Conservation (phyloP, 106 monocot genomes). For the Dendrobium chrysotoxum region DNA sequence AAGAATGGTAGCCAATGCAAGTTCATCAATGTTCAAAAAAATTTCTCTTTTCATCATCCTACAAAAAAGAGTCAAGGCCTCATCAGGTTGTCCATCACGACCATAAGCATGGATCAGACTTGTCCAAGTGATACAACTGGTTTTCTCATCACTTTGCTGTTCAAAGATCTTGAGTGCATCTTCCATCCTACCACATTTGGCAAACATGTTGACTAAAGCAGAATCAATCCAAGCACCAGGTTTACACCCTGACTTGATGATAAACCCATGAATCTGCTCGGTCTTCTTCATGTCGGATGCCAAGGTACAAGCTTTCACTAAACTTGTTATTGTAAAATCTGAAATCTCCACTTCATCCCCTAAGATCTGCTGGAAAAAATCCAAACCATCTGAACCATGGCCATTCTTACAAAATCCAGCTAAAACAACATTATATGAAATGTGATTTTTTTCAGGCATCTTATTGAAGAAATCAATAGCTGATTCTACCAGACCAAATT, state of each 20-base stretch:
- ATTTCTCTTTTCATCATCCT: slow-evolving; percentile 19
- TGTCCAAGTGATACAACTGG: slow-evolving; percentile 42
- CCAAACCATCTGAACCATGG: slow-evolving; percentile 33
- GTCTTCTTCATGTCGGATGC: slow-evolving; percentile 29
- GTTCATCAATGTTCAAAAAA: slow-evolving; percentile 38
- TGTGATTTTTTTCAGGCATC: slow-evolving; percentile 60
- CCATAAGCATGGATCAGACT: slow-evolving; percentile 45
- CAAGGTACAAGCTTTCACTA: slow-evolving; percentile 45
- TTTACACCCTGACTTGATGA: slow-evolving; percentile 50
- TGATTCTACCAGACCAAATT: slow-evolving; percentile 51
- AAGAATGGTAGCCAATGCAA: slow-evolving; percentile 45
- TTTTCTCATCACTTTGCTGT: slow-evolving; percentile 24
- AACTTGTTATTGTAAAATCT: slow-evolving; percentile 50
- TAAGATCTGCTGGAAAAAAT: slow-evolving; percentile 56
- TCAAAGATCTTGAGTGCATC: slow-evolving; percentile 54
- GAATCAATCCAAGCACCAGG: slow-evolving; percentile 48
- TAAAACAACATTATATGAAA: slow-evolving; percentile 67
- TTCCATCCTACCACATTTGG: slow-evolving; percentile 56
- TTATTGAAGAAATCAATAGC: slow-evolving; percentile 49
- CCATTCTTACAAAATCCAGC: slow-evolving; percentile 71
- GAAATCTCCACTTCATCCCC: slow-evolving; percentile 46
- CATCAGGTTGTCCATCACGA: slow-evolving; percentile 39
- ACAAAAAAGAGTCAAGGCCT: slow-evolving; percentile 45
- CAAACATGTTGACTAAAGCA: slow-evolving; percentile 72
- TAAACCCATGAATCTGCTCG: slow-evolving; percentile 73